Conservation (phyloP, 345 rosid species). For the Punica granatum region DNA sequence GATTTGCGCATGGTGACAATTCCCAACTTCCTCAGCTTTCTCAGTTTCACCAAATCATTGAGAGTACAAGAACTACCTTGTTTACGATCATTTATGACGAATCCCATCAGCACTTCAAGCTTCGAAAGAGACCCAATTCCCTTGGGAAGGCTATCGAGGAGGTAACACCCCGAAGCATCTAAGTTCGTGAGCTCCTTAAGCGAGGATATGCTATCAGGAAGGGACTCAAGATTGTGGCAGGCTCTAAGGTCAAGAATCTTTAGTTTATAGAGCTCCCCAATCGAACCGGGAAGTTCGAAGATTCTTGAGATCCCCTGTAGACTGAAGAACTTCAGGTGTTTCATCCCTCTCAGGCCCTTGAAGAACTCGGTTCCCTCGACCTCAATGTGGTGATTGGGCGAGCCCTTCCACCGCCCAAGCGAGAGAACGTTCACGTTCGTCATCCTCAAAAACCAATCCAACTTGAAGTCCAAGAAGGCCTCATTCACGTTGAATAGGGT, state of each 20-base stretch:
- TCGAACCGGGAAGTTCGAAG: slow-evolving; percentile 11
- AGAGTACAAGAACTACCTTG: slow-evolving; percentile 10
- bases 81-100: slow-evolving; percentile 30
- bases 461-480: slow-evolving; percentile 15
- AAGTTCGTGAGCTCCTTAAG: slow-evolving; percentile 15
- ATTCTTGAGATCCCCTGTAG: slow-evolving; percentile 36
- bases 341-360: slow-evolving; percentile 15
- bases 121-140: slow-evolving; percentile 23
- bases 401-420: slow-evolving; percentile 30
- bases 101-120: slow-evolving; percentile 55
- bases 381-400: slow-evolving; percentile 21
- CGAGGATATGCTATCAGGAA: slow-evolving; percentile 13
- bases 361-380: slow-evolving; percentile 18
- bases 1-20: slow-evolving; percentile 6
- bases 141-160: slow-evolving; percentile 43
- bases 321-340: slow-evolving; percentile 19
- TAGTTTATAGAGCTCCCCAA: slow-evolving; percentile 13
- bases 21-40: slow-evolving; percentile 22
- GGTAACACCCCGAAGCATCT: slow-evolving; percentile 35
- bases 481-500: slow-evolving; percentile 28
- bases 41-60: neutral
- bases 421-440: slow-evolving; percentile 19
- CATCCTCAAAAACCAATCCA: slow-evolving; percentile 21
- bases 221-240: slow-evolving; percentile 29
- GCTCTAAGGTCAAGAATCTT: slow-evolving; percentile 27